Percentiles rank a stretch among this genome's conserved stretches.
phyloP scores from a whole-genome alignment of 495 filamentous ascomycete genomes.

The Tetracladium setigerum region DNA sequence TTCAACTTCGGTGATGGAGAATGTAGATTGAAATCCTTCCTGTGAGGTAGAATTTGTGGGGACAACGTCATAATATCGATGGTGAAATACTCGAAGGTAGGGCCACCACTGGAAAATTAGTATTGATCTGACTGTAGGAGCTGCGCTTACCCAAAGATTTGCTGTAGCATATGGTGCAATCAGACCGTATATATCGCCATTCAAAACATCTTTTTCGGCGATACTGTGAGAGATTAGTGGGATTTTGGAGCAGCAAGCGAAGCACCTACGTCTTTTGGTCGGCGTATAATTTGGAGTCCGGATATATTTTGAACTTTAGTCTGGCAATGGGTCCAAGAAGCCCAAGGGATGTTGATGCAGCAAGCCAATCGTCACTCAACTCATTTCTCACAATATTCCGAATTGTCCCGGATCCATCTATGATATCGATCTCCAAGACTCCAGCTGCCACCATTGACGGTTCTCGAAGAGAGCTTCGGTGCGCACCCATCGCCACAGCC shows the following conservation, averaged over 20 bases:
- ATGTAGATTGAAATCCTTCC: constrained; percentile 43
- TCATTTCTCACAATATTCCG: constrained; percentile 32
- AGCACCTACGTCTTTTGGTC: constrained; percentile 35
- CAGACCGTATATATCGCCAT: constrained; percentile 39
- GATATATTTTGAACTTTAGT: constrained; percentile 38
- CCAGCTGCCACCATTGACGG: constrained; percentile 44
- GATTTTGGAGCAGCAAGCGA: neutral
- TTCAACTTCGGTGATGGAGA: constrained; percentile 37
- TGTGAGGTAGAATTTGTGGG: constrained; percentile 30
- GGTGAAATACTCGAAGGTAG: constrained; percentile 39
- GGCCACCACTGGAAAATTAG: constrained; percentile 44
- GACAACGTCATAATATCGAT: constrained; percentile 40
- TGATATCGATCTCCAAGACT: constrained; percentile 37
- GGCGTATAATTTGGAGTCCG: constrained; percentile 40
- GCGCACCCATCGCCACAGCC: constrained; percentile 41
- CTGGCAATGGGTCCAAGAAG: constrained; percentile 37
- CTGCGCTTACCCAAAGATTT: constrained; percentile 38
- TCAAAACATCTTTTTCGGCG: constrained; percentile 35
- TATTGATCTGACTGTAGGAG: neutral
- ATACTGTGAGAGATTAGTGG: constrained; percentile 21
- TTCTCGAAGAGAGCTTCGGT: constrained; percentile 37
- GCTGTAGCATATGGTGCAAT: constrained; percentile 42
- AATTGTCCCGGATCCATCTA: constrained; percentile 35
- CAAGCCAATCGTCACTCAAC: constrained; percentile 36
- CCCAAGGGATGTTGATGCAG: constrained; percentile 39